These are phyloP conservation scores for Dothideomycetidae sp. DNA, from an alignment of 2,329 filamentous ascomycete genomes.

Conservation along the genomic window DNA sequence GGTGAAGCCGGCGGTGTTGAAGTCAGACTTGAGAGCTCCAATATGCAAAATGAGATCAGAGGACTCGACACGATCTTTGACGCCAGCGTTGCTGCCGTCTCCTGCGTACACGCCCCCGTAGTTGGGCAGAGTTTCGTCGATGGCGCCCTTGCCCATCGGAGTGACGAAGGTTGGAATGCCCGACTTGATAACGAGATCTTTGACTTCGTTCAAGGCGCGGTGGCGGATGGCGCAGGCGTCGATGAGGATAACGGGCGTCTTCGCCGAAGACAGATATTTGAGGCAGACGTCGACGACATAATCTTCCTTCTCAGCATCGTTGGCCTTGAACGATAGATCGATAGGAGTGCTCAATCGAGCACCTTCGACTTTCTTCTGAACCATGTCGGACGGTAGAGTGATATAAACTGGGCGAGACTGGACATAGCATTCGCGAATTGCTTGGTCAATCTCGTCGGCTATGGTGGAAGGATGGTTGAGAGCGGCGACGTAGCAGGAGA, in stretches of 20 bases:
- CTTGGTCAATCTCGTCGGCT: conserved; percentile 61
- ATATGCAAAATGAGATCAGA: conserved; percentile 59
- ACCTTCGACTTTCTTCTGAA: conserved; percentile 61
- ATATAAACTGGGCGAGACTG: conserved; percentile 70
- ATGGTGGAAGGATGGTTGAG: conserved; percentile 57
- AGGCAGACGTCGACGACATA: conserved; percentile 72
- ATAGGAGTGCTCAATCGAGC: conserved; percentile 55
- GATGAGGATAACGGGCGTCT: conserved; percentile 63
- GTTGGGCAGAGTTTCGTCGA: conserved; percentile 60
- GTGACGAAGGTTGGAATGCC: conserved; percentile 72
- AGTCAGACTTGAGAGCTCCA: conserved; percentile 59
- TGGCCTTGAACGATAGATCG: conserved; percentile 48
- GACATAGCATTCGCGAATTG: conserved; percentile 59
- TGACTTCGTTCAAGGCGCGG: conserved; percentile 56
- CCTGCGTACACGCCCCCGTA: conserved; percentile 80
- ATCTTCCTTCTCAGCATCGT: conserved; percentile 58
- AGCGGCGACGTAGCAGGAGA: conserved; percentile 58
- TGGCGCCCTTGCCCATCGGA: conserved; percentile 76
- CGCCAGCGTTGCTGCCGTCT: conserved; percentile 52
- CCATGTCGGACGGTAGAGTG: conserved; percentile 68
- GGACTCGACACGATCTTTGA: conserved; percentile 49
- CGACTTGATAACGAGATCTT: conserved; percentile 57
- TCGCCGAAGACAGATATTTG: conserved; percentile 56
- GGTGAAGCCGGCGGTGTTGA: conserved; percentile 72
- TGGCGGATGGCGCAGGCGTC: conserved; percentile 75